Conservation (phyloP, 2,329 filamentous ascomycete genomes). For the Diaporthe sp. region DNA sequence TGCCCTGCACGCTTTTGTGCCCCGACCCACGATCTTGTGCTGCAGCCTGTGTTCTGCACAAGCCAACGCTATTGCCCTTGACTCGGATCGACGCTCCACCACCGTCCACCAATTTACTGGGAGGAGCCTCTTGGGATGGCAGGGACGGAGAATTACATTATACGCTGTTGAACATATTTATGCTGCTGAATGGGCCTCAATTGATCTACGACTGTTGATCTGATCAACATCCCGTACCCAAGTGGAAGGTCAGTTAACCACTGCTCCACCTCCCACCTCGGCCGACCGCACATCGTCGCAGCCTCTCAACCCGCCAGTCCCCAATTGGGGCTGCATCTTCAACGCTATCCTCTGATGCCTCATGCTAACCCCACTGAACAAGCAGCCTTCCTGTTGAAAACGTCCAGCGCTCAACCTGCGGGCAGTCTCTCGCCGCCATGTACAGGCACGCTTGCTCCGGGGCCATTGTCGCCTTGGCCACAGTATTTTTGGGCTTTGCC, state of each 20-base stretch:
- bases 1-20: conserved; percentile 5
- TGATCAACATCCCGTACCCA: conserved; percentile 33
- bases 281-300: conserved; percentile 8
- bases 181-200: conserved; percentile 33
- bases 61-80: conserved; percentile 19
- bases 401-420: neutral
- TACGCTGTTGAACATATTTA: conserved; percentile 30
- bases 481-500: conserved; percentile 44
- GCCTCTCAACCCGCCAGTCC: neutral
- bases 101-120: conserved; percentile 28
- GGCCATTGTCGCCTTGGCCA: conserved; percentile 42
- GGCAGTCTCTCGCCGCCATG: conserved; percentile 23
- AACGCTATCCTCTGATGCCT: neutral
- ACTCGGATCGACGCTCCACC: conserved; percentile 29
- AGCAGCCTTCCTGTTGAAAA: conserved; percentile 3
- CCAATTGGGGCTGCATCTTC: neutral
- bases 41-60: conserved; percentile 6
- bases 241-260: conserved; percentile 29
- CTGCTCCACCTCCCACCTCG: conserved; percentile 27
- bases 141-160: conserved; percentile 8
- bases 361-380: conserved; percentile 16
- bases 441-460: conserved; percentile 25
- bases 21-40: conserved; percentile 10
- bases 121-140: conserved; percentile 32
- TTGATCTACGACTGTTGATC: conserved; percentile 35